These are phyloP conservation scores for Penicillium egyptiacum DNA, from an alignment of 495 filamentous ascomycete species.

Conservation along the genomic window DNA sequence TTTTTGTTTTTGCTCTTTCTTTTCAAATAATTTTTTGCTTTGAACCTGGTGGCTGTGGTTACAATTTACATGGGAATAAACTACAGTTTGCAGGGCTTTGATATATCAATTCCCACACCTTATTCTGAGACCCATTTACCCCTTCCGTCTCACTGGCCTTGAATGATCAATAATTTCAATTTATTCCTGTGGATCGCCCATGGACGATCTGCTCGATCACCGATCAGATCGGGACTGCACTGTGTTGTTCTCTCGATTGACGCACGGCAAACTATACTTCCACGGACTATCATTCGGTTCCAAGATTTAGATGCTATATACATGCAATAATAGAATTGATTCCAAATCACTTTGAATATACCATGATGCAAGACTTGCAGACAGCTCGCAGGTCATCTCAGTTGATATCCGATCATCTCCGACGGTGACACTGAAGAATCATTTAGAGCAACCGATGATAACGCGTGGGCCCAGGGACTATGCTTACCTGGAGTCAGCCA, in stretches of 20 bases:
- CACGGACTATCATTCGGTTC: not conserved
- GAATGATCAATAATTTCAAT: not conserved
- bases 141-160: not conserved
- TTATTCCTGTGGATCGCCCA: slow-evolving; percentile 5
- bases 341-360: not conserved
- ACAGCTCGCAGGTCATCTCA: not conserved
- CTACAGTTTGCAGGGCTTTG: not conserved
- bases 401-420: not conserved
- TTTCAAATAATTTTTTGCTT: not conserved
- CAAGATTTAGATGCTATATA: not conserved
- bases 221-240: not conserved
- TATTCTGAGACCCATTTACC: slow-evolving; percentile 2
- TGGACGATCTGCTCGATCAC: slow-evolving; percentile 4
- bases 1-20: not conserved
- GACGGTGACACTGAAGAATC: not conserved
- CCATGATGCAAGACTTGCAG: not conserved
- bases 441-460: not conserved
- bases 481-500: not conserved
- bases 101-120: slow-evolving; percentile 8
- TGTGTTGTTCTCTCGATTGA: not conserved
- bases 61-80: not conserved
- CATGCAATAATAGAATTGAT: not conserved
- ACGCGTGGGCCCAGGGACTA: not conserved
- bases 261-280: not conserved
- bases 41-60: not conserved